Evolutionary conservation across 495 filamentous ascomycete species (phyloP).

Genomic region (Delitschia confertaspora): DNA sequence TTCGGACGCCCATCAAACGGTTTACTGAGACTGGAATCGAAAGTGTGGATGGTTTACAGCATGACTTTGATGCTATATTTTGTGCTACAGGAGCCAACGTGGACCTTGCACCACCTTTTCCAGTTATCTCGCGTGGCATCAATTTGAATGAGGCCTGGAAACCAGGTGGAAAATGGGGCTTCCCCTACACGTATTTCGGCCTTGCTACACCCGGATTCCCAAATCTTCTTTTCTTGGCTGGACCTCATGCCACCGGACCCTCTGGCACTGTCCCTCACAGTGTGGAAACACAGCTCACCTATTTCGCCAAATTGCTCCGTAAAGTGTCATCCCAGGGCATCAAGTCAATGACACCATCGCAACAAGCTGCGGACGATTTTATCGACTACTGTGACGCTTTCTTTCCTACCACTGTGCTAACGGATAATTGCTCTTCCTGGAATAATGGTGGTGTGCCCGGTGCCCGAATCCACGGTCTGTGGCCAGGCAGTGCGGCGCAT

Average conservation of each 20-base stretch:
- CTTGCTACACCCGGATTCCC: constrained; percentile 55
- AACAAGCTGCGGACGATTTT: constrained; percentile 53
- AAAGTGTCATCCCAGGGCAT: constrained; percentile 57
- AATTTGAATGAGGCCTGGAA: constrained; percentile 46
- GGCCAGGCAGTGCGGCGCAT: constrained; percentile 56
- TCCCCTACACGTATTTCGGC: constrained; percentile 56
- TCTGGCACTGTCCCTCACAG: constrained; percentile 45
- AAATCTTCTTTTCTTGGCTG: constrained; percentile 50
- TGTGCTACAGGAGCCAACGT: constrained; percentile 62
- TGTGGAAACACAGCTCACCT: constrained; percentile 50
- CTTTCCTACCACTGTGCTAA: constrained; percentile 52
- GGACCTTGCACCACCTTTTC: constrained; percentile 51
- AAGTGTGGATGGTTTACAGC: constrained; percentile 25
- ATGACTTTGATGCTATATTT: constrained; percentile 42
- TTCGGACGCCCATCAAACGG: constrained; percentile 46
- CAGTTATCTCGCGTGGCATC: constrained; percentile 43
- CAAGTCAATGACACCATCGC: constrained; percentile 46
- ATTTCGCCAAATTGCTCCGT: constrained; percentile 54
- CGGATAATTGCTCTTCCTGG: constrained; percentile 60
- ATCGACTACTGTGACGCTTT: constrained; percentile 53
- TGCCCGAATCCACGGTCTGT: constrained; percentile 52
- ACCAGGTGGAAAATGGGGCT: constrained; percentile 22
- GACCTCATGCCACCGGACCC: constrained; percentile 43
- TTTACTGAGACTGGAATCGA: constrained; percentile 48
- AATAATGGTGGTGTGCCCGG: constrained; percentile 56